Percentiles rank a stretch among this genome's conserved stretches.
These are phyloP conservation scores for Plectosphaerella plurivora DNA, from an alignment of 2,329 filamentous ascomycete genomes.

Conservation along the genomic window DNA sequence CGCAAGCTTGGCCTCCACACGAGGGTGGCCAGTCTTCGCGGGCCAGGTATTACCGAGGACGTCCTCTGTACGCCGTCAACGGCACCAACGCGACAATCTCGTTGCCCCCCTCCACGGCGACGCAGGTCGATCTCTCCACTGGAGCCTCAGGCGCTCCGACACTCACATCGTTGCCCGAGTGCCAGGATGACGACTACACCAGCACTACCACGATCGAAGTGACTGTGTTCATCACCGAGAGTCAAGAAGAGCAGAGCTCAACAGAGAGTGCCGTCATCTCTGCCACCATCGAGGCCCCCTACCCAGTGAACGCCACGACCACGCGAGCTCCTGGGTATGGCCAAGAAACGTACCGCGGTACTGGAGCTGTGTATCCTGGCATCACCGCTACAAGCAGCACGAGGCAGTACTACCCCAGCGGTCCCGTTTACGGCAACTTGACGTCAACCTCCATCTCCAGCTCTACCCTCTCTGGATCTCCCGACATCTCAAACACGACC, in stretches of 20 bases:
- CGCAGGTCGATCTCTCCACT: not conserved
- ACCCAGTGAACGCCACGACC: not conserved
- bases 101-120: not conserved
- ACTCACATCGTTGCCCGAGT: not conserved
- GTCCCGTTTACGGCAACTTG: not conserved
- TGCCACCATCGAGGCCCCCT: not conserved
- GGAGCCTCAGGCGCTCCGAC: not conserved
- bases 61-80: not conserved
- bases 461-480: not conserved
- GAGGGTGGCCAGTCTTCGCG: not conserved
- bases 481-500: not conserved
- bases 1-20: not conserved
- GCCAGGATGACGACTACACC: slow-evolving; percentile 12
- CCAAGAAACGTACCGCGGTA: no score
- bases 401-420: not conserved
- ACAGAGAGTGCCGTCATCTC: no score
- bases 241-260: slow-evolving; percentile 10
- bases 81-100: slow-evolving; percentile 6
- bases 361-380: not conserved
- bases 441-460: not conserved
- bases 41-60: not conserved
- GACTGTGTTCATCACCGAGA: slow-evolving; percentile 23
- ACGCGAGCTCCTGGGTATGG: no score
- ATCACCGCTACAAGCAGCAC: not conserved
- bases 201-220: slow-evolving; percentile 27